Evolutionary conservation across 2,329 filamentous ascomycete genomes (phyloP).

Genomic region (Diaporthe sp.): DNA sequence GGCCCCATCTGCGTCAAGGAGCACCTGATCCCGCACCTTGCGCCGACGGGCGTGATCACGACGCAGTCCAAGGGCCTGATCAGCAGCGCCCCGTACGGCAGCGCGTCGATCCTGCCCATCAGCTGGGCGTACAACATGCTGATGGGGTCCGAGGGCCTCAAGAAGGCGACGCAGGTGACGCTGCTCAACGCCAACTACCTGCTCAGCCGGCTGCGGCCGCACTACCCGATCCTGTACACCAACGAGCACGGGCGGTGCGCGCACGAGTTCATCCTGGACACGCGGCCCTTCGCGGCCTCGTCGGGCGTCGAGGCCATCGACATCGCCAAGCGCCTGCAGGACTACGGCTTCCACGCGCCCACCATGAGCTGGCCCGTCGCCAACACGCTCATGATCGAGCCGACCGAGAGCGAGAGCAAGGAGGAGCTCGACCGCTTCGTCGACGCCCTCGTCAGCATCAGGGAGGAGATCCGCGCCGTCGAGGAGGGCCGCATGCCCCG

Average conservation of each 20-base stretch:
- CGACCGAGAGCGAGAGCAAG: slow-evolving; percentile 93
- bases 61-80: slow-evolving; percentile 71
- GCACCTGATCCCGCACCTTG: slow-evolving; percentile 83
- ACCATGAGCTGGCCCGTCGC: slow-evolving; percentile 98
- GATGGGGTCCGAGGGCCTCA: slow-evolving; percentile 88
- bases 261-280: slow-evolving; percentile 97
- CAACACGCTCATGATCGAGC: slow-evolving; percentile 98
- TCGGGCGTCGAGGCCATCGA: slow-evolving; percentile 92
- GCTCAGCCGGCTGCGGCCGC: slow-evolving; percentile 84
- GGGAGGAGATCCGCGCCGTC: slow-evolving; percentile 85
- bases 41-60: slow-evolving; percentile 59
- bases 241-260: slow-evolving; percentile 90
- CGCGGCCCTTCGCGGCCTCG: slow-evolving; percentile 85
- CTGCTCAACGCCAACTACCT: slow-evolving; percentile 99
- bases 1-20: slow-evolving; percentile 93
- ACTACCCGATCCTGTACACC: slow-evolving; percentile 95
- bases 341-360: slow-evolving; percentile 97
- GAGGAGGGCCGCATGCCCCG: slow-evolving; percentile 83
- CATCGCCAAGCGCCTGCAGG: slow-evolving; percentile 95
- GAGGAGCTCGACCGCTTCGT: slow-evolving; percentile 95
- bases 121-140: slow-evolving; percentile 96
- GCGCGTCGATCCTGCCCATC: slow-evolving; percentile 92
- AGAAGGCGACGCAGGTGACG: slow-evolving; percentile 90
- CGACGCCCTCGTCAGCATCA: slow-evolving; percentile 88
- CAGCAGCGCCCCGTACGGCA: slow-evolving; percentile 87